These are phyloP conservation scores for Mucor plumbeus DNA, from an alignment of 371 early-diverging fungal species.

Conservation along the genomic window DNA sequence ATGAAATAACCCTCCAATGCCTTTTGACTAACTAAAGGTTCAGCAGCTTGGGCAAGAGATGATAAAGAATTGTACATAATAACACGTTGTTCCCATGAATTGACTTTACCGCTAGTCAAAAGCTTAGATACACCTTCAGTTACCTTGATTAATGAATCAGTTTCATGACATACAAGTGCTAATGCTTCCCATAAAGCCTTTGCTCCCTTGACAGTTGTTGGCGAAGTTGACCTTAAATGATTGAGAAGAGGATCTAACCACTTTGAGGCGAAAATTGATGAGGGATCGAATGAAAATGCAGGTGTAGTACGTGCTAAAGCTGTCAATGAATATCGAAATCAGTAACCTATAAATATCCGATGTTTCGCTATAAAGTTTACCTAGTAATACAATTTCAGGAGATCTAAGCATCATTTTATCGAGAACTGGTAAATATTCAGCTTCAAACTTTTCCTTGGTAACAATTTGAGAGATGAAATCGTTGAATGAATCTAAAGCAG, in stretches of 20 bases:
- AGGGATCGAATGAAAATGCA: slow-evolving; percentile 66
- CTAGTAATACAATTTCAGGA: slow-evolving; percentile 81
- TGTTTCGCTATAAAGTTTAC: slow-evolving; percentile 32
- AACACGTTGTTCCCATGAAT: slow-evolving; percentile 70
- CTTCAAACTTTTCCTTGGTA: slow-evolving; percentile 56
- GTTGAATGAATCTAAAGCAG: slow-evolving; percentile 60
- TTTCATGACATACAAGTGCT: slow-evolving; percentile 50
- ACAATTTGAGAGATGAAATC: slow-evolving; percentile 63
- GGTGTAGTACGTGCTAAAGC: slow-evolving; percentile 56
- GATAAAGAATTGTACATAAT: slow-evolving; percentile 63
- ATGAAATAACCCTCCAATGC: slow-evolving; percentile 65
- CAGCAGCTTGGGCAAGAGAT: slow-evolving; percentile 51
- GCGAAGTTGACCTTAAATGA: slow-evolving; percentile 73
- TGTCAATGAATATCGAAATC: slow-evolving; percentile 17
- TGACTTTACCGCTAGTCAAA: slow-evolving; percentile 61
- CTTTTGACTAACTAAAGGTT: slow-evolving; percentile 64
- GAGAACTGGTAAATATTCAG: slow-evolving; percentile 58
- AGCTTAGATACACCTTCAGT: slow-evolving; percentile 64
- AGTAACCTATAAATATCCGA: background rate
- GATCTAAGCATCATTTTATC: slow-evolving; percentile 86
- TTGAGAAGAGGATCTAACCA: slow-evolving; percentile 70
- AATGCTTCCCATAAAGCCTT: slow-evolving; percentile 65
- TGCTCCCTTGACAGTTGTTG: slow-evolving; percentile 61
- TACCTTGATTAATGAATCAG: slow-evolving; percentile 58
- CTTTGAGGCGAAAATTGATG: slow-evolving; percentile 64